These are phyloP conservation scores for Lichtheimia ramosa DNA, from an alignment of 371 early-diverging fungal species.

Conservation along the genomic window DNA sequence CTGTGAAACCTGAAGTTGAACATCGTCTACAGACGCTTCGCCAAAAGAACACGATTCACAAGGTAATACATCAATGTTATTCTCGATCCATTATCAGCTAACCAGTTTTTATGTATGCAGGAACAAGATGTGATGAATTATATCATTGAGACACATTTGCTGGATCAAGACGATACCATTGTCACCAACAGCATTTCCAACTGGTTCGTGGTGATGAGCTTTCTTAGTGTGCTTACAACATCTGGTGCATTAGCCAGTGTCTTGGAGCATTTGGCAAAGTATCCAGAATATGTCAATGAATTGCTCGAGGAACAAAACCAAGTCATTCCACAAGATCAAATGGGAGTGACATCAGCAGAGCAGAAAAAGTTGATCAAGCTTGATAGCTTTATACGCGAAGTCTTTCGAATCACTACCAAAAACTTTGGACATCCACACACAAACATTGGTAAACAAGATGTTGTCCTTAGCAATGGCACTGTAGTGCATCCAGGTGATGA, in stretches of 20 bases:
- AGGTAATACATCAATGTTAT: too few species aligned
- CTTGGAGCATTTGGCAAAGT: neutral
- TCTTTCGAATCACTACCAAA: slow-evolving; percentile 24
- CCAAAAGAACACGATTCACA: neutral
- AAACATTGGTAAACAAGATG: slow-evolving; percentile 19
- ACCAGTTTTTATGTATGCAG: too few species aligned
- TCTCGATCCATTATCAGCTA: too few species aligned
- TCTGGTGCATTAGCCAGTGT: neutral
- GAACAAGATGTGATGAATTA: slow-evolving; percentile 1
- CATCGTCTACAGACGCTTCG: neutral
- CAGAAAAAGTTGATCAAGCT: slow-evolving; percentile 40
- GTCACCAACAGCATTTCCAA: slow-evolving; percentile 16
- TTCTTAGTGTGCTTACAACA: slow-evolving; percentile 41
- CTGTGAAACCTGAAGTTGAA: slow-evolving; percentile 2
- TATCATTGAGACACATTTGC: neutral
- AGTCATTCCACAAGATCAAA: slow-evolving; percentile 19
- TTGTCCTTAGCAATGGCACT: slow-evolving; percentile 40
- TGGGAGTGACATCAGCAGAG: slow-evolving; percentile 19
- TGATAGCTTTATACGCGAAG: slow-evolving; percentile 54
- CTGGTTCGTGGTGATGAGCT: slow-evolving; percentile 23
- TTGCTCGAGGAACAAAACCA: slow-evolving; percentile 42
- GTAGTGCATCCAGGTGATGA: slow-evolving; percentile 38
- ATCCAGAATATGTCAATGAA: slow-evolving; percentile 15
- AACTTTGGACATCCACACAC: slow-evolving; percentile 29
- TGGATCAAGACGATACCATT: neutral